phyloP scores from a whole-genome alignment of 2,329 filamentous ascomycete species.

The Cyclaneusma minus region DNA sequence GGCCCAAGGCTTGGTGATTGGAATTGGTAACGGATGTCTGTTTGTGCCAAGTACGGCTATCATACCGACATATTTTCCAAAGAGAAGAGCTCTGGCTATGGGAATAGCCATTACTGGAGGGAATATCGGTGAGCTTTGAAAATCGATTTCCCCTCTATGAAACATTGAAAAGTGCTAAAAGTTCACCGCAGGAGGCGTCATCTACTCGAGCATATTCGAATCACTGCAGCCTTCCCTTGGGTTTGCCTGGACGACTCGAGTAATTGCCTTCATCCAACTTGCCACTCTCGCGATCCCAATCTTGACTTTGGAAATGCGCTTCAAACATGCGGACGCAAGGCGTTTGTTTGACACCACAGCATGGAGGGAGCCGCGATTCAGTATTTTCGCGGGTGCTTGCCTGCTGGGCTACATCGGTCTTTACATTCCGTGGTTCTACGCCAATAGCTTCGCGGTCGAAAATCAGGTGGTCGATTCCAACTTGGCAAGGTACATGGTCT shows the following conservation, averaged over 20 bases:
- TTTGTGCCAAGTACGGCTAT: constrained; percentile 36
- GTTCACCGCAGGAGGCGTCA: constrained; percentile 31
- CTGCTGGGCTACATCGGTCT: constrained; percentile 32
- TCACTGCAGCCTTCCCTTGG: constrained; percentile 43
- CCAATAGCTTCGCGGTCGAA: constrained; percentile 12
- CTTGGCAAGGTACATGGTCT: constrained; percentile 20
- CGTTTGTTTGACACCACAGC: constrained; percentile 33
- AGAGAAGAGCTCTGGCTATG: constrained; percentile 25
- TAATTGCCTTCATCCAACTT: constrained; percentile 43
- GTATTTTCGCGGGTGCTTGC: constrained; percentile 23
- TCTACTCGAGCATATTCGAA: constrained; percentile 42
- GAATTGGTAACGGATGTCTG: constrained; percentile 25
- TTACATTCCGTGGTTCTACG: constrained; percentile 37
- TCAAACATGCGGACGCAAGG: constrained; percentile 31
- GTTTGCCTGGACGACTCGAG: constrained; percentile 49
- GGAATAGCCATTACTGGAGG: constrained; percentile 44
- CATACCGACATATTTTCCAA: constrained; percentile 28
- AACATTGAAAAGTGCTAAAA: constrained; percentile 13
- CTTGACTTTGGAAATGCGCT: constrained; percentile 29
- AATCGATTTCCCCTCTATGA: neutral
- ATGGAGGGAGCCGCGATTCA: constrained; percentile 33
- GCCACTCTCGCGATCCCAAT: constrained; percentile 23
- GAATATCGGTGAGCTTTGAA: constrained; percentile 27
- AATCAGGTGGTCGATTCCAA: neutral
- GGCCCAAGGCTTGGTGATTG: constrained; percentile 26